Evolutionary conservation across 139 green algal species (phyloP), one percentile per base, ranked within the genome.

Genomic region (Limnomonas spitsbergensis): DNA sequence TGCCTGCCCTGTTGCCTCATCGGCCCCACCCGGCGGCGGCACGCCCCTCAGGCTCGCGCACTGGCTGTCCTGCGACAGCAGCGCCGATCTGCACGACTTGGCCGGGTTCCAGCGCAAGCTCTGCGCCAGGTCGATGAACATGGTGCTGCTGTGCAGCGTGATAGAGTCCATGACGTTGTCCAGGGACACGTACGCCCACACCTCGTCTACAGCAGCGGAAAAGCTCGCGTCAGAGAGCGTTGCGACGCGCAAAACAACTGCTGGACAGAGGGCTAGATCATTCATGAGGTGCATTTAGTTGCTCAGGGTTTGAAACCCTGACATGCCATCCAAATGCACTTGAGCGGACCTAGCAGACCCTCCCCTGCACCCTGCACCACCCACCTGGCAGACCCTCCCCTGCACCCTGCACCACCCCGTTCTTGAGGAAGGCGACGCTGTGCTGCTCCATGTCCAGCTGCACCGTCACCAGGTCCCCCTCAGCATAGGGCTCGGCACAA

Each of bases 121-220:
- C 52, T 87, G 84, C 36, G 83, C 82, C 36, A 91, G 82, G 81
- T 91, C 87, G 32, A 87, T 73, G 72, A 88, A 91, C 87, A 91
- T 91, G 76, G 40, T 85, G 80, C 71, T 84, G 40, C 76, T 85
- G 81, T 91, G 87, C 76, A 91, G 82, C 14, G 87, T 91, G 77
- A 91, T 89, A 53, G 80, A 87, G 81, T 91, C 87, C 87, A 91
- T 91, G 78, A 91, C 88, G 82, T 91, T 91, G 84, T 91, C 87
- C 76, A 91, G 77, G 7, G 87, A 91, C 40, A 91, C 78, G 81
- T 91, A 91, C 0, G 87, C 82, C 84, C 84, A 91, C 61, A 91
- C 82, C 82, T 91, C 87, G 69, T 91, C 87, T 90, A 82, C 54
- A 52, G 31, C n/a, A n/a, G n/a, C n/a, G n/a, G n/a, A 61, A 61